A percentile compares a stretch with the other conserved stretches of the same genome.
phyloP scores from a whole-genome alignment of 2,329 filamentous ascomycete genomes.

The Dactylellina haptotyla region DNA sequence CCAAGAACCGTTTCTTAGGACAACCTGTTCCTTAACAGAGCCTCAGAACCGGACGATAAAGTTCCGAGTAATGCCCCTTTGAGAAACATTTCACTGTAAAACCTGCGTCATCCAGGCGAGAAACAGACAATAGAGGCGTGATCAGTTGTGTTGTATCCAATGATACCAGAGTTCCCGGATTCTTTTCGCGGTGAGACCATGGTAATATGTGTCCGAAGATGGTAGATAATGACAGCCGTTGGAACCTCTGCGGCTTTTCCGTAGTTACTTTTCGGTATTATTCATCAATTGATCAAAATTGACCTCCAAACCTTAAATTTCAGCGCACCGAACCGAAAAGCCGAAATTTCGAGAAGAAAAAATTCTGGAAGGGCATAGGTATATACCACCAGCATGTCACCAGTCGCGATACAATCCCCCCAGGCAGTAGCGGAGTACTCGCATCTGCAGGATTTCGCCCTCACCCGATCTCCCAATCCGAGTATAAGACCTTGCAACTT shows the following conservation, averaged over 20 bases:
- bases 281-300: slow-evolving; percentile 6
- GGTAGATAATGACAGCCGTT: slow-evolving; percentile 31
- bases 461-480: slow-evolving; percentile 2
- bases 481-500: slow-evolving; percentile 10
- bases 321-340: background rate
- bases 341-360: slow-evolving; percentile 5
- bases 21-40: slow-evolving; percentile 9
- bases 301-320: no score
- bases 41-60: slow-evolving; percentile 36
- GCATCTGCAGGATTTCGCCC: slow-evolving; percentile 5
- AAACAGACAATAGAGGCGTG: slow-evolving; percentile 5
- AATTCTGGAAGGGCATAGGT: background rate
- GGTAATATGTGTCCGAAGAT: slow-evolving; percentile 49
- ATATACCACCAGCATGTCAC: slow-evolving; percentile 29
- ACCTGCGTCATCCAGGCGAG: slow-evolving; percentile 25
- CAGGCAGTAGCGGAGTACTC: slow-evolving; percentile 36
- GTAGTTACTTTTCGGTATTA: background rate
- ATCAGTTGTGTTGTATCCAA: slow-evolving; percentile 2
- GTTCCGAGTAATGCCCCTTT: slow-evolving; percentile 54
- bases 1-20: background rate
- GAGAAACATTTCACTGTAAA: slow-evolving; percentile 13
- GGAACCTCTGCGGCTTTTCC: background rate
- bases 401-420: slow-evolving; percentile 41
- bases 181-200: slow-evolving; percentile 30
- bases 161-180: slow-evolving; percentile 26